Evolutionary conservation across 148 eudicot species (phyloP), one percentile per base, ranked within the genome.

Genomic region (Amaranthus cruentus): DNA sequence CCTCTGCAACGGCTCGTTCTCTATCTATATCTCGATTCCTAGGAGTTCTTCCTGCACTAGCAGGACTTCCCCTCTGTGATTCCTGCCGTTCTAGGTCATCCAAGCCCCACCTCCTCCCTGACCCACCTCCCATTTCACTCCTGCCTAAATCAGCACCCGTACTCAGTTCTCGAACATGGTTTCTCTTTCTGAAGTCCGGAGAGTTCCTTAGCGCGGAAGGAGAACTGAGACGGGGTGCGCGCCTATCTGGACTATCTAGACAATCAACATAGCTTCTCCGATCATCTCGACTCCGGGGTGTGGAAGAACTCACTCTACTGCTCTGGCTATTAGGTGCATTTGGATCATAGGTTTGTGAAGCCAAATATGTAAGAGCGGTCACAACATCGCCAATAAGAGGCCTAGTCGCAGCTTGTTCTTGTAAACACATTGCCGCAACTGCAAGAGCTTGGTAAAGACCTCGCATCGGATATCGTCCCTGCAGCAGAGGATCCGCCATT

Each of bases 391-490:
- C 97, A 0, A 95, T 95, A 7, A 92, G 85, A 73, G 99, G 99
- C 62, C 99, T 78, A 6, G 97, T 95, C 69, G 97, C 89, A 28
- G 97, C 99, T 75, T 95, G 99, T 82, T 95, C 97, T 76, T 95
- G 99, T 75, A 95, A 80, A 75, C 99, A 95, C 99, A 95, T 95
- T 55, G 97, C 99, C 21, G 99, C 97, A 76, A 95, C 99, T 5
- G 99, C 99, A 68, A 95, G 90, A 18, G 99, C 99, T 84, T 95
- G 99, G 76, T 95, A 95, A 9, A 95, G 99, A 49, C 99, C 97
- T 62, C 97, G 82, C 78, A 92, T 86, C 0, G 99, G 99, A 71
- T 91, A 95, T 42, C 82, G 92, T 6, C 99, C 97, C 83, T 87
- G 94, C 66, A 95, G 83, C 50, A 87, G 76, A 14, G 99, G 99